Evolutionary conservation across 305 asterid species (phyloP), one percentile per base, ranked within the genome.

Genomic region (Striga hermonthica): DNA sequence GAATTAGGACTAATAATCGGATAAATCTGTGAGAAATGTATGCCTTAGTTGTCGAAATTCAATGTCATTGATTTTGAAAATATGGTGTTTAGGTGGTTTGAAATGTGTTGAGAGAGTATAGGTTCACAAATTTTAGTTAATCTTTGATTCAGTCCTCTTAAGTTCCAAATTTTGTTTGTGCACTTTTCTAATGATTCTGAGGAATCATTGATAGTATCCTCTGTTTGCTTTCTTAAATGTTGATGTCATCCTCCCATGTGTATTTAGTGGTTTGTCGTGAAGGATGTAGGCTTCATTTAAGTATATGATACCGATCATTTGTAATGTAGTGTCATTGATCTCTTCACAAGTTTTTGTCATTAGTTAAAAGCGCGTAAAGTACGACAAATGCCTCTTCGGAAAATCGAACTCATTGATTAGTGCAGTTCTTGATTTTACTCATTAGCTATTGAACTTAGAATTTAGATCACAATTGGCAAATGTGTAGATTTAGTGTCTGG

Each of bases 361-460:
- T 13, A n/a, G 43, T 60, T 1, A 47, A 55, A 9, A 5, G 9
- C 59, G n/a, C n/a, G n/a, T n/a, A n/a, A n/a, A n/a, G n/a, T n/a
- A n/a, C n/a, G n/a, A n/a, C n/a, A n/a, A n/a, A n/a, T n/a, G n/a
- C n/a, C n/a, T n/a, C n/a, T n/a, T n/a, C n/a, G 31, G 31, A 0
- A 22, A 22, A 22, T 22, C n/a, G 31, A 22, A 0, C 31, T 22
- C 31, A 22, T 22, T 22, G 31, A 22, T 22, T 22, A 22, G 31
- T 22, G 31, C 2, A 2, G 31, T 22, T 22, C 31, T 22, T 22
- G 31, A 60, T 53, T 34, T 52, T 31, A 13, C 31, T 15, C 13
- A 7, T 52, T 58, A 39, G 73, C 35, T 56, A 56, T 65, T 48
- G 67, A 73, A 47, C 57, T 36, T 49, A 64, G 67, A 73, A 47